phyloP scores from a whole-genome alignment of 495 filamentous ascomycete genomes.

The Tuber aestivum region DNA sequence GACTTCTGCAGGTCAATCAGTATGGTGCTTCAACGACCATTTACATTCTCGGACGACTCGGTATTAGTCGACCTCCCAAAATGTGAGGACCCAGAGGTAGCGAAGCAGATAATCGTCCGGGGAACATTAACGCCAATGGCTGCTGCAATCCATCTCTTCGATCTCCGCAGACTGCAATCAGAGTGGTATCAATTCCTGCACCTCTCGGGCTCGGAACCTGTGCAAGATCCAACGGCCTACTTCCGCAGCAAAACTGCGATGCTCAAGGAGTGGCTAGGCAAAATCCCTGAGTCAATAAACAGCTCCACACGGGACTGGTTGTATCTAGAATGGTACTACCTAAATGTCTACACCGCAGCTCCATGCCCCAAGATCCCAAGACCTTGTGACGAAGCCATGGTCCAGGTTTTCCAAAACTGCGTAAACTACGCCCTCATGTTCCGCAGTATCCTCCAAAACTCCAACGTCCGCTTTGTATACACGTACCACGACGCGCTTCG shows the following conservation, averaged over 20 bases:
- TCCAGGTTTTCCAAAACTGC: constrained; percentile 74
- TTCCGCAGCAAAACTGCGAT: constrained; percentile 60
- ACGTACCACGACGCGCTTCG: constrained; percentile 69
- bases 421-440: constrained; percentile 64
- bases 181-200: constrained; percentile 76
- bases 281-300: constrained; percentile 55
- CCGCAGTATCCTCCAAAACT: constrained; percentile 50
- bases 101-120: constrained; percentile 27
- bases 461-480: constrained; percentile 51
- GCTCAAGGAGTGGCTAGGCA: constrained; percentile 61
- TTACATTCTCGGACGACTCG: constrained; percentile 89
- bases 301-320: constrained; percentile 61
- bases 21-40: constrained; percentile 69
- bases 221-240: constrained; percentile 55
- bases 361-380: constrained; percentile 62
- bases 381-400: constrained; percentile 60
- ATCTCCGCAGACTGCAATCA: constrained; percentile 71
- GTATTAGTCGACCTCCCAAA: constrained; percentile 60
- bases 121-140: constrained; percentile 39
- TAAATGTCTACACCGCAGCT: constrained; percentile 74
- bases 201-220: constrained; percentile 59
- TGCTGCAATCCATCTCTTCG: constrained; percentile 57
- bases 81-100: constrained; percentile 23
- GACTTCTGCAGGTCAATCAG: constrained; percentile 61
- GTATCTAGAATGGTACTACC: constrained; percentile 75